Percentiles rank a stretch among this genome's conserved stretches.
Evolutionary conservation across 2,329 filamentous ascomycete genomes (phyloP).

Genomic region (Bipolaris sorokiniana): DNA sequence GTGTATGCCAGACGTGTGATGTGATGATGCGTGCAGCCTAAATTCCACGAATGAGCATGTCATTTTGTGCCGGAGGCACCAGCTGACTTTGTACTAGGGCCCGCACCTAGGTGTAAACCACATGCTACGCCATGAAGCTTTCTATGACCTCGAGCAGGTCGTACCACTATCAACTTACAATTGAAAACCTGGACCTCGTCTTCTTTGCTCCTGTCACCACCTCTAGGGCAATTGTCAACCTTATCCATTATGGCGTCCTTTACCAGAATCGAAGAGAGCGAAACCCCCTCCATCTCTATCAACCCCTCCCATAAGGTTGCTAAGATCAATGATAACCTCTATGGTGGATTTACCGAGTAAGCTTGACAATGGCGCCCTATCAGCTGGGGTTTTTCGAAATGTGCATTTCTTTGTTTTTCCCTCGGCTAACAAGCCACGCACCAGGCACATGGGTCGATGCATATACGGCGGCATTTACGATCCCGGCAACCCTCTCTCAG

Average conservation of each 20-base stretch:
- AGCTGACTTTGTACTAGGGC: conserved; percentile 11
- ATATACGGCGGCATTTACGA: conserved; percentile 89
- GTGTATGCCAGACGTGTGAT: neutral
- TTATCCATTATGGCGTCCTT: conserved; percentile 69
- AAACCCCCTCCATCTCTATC: conserved; percentile 68
- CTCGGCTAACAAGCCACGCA: conserved; percentile 32
- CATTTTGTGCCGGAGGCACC: neutral
- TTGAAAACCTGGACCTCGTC: neutral
- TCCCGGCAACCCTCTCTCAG: conserved; percentile 73
- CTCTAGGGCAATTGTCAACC: neutral
- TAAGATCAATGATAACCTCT: conserved; percentile 79
- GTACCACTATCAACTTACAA: conserved; percentile 11
- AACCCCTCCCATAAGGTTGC: conserved; percentile 70
- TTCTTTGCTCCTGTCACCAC: neutral
- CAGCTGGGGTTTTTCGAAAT: neutral
- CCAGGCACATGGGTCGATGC: conserved; percentile 84
- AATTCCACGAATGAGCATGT: conserved; percentile 13
- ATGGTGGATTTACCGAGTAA: conserved; percentile 84
- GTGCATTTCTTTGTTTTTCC: conserved; percentile 7
- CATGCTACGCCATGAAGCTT: conserved; percentile 16
- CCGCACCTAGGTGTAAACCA: conserved; percentile 12
- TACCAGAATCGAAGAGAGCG: conserved; percentile 67
- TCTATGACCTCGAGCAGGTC: conserved; percentile 15
- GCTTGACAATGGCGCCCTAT: conserved; percentile 32
- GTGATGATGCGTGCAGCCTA: neutral